Conservation (phyloP, 1,139 yeast species). For the Geotrichum carabidarum region DNA sequence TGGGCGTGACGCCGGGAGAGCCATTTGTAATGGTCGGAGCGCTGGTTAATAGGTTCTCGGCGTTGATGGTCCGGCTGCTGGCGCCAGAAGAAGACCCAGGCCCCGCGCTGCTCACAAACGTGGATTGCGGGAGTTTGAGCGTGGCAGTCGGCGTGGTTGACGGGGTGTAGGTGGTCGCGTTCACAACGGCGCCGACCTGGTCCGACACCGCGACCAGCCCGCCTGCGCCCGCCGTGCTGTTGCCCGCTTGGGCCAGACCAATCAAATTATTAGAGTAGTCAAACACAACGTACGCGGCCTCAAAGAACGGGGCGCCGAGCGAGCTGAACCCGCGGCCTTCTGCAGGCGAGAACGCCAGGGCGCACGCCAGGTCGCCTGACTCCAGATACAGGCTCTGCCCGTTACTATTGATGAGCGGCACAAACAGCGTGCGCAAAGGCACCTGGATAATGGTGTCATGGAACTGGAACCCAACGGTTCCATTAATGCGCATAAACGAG, state of each 20-base stretch:
- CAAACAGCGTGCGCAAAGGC: constrained; percentile 51
- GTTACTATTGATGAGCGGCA: constrained; percentile 36
- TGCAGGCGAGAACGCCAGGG: constrained; percentile 51
- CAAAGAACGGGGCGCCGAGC: constrained; percentile 59
- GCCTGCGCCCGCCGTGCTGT: neutral
- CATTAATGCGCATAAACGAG: constrained; percentile 46
- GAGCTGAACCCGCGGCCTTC: constrained; percentile 49
- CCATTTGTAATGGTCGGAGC: neutral
- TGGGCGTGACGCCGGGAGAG: neutral
- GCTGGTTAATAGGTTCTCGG: neutral
- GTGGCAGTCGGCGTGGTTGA: constrained; percentile 10
- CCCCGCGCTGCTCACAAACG: neutral
- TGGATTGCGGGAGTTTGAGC: neutral
- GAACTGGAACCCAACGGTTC: constrained; percentile 52
- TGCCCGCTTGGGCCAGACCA: constrained; percentile 51
- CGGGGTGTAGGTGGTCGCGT: constrained; percentile 16
- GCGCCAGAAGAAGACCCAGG: too few species aligned
- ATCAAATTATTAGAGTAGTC: constrained; percentile 57
- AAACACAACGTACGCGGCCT: constrained; percentile 56
- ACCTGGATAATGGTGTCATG: constrained; percentile 50
- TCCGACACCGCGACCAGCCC: neutral
- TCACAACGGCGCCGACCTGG: constrained; percentile 11
- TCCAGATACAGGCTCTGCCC: constrained; percentile 45
- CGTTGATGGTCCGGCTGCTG: neutral
- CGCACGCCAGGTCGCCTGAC: constrained; percentile 53